A percentile compares a stretch with the other conserved stretches of the same genome.
Evolutionary conservation across 306 rosid genomes (phyloP).

Genomic region (Cicer judaicum): DNA sequence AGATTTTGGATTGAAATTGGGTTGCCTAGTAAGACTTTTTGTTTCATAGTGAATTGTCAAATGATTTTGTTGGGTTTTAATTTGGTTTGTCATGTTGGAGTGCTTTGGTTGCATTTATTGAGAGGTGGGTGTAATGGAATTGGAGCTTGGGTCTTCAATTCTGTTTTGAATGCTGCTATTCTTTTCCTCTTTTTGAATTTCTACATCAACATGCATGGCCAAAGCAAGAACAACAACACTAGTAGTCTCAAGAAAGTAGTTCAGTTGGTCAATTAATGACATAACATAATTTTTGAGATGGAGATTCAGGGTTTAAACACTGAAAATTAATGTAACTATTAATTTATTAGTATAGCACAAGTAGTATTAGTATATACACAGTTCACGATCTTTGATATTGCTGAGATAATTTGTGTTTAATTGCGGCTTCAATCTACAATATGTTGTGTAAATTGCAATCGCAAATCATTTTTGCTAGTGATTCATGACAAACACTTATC

Average conservation of each 20-base stretch:
- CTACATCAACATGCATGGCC: slow-evolving; percentile 40
- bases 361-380: no score
- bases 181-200: slow-evolving; percentile 57
- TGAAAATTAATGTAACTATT: no score
- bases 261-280: neutral
- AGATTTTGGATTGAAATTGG: slow-evolving; percentile 61
- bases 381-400: neutral
- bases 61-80: slow-evolving; percentile 56
- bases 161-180: slow-evolving; percentile 61
- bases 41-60: slow-evolving; percentile 55
- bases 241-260: neutral
- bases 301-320: no score
- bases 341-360: no score
- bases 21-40: slow-evolving; percentile 49
- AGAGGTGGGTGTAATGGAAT: slow-evolving; percentile 85
- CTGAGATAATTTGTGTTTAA: neutral
- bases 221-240: neutral
- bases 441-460: no score
- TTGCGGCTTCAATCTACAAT: neutral
- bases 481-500: neutral
- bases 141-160: slow-evolving; percentile 70
- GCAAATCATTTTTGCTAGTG: no score
- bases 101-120: slow-evolving; percentile 55
- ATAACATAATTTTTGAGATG: no score
- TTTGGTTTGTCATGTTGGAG: slow-evolving; percentile 66